Evolutionary conservation across 768 basidiomycete species (phyloP), one percentile per base, ranked within the genome.

Genomic region (Boletus subcaerulescens): DNA sequence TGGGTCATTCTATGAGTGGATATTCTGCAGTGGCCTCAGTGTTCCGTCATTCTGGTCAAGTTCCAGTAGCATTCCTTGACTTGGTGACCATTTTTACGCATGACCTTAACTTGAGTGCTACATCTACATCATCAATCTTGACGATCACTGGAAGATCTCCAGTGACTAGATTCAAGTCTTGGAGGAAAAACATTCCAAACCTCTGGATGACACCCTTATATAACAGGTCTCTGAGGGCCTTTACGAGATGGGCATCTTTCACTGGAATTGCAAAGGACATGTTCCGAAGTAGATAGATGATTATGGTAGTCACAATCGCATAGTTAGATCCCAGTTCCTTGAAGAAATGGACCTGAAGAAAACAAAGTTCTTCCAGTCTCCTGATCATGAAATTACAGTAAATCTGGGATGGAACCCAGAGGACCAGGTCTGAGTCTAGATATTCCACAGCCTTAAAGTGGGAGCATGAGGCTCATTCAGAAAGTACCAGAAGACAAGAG

Each of bases 291-390:
- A 57, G 47, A 45, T 57, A 51, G 3, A 41, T 7, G 3, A 57
- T 49, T 22, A 57, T 53, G 48, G 47, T 57, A 4, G 56, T 57
- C 46, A 52, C 43, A 5, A 40, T 52, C 14, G 46, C 56, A 39
- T 52, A 52, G 42, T 57, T 57, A 0, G 42, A 0, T 18, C 12
- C 15, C 15, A 46, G 50, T 32, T 43, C n/a, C 36, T 57, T 57
- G 46, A 52, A 52, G 36, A 57, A 52, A 11, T 13, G 36, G 20
- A 44, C 24, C 18, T 57, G 56, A 18, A 52, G 0, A 3, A 44
- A 52, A 20, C 22, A 12, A 24, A 52, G 56, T 32, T 52, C 56
- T 45, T 52, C 51, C 0, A 57, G 8, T 26, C 46, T 38, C 8
- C 51, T 44, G 1, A 35, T 13, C 51, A 57, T 48, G 31, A 57